phyloP scores from a whole-genome alignment of 768 basidiomycete species.

The Phylloporus sp. region DNA sequence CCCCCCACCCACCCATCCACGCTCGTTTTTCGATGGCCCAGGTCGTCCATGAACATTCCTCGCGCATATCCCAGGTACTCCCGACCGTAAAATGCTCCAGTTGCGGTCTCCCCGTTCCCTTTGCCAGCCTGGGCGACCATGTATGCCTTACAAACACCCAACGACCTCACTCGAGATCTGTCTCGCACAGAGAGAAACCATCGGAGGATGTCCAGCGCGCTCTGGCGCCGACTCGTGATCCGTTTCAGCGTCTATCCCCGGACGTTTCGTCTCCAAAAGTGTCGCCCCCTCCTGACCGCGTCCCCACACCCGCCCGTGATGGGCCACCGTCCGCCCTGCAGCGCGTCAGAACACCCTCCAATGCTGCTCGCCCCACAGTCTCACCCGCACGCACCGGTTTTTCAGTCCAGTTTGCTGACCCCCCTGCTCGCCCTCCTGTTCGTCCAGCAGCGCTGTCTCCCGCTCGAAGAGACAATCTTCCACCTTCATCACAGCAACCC shows the following conservation, averaged over 20 bases:
- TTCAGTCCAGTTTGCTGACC: constrained; percentile 11
- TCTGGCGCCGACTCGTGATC: constrained; percentile 22
- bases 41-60: constrained; percentile 14
- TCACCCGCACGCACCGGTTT: constrained; percentile 11
- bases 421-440: constrained; percentile 2
- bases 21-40: constrained; percentile 27
- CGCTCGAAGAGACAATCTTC: constrained; percentile 14
- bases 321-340: constrained; percentile 11
- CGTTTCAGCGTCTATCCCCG: constrained; percentile 26
- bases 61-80: constrained; percentile 62
- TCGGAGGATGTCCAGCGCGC: constrained; percentile 2
- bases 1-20: constrained; percentile 17
- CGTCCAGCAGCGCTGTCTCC: constrained; percentile 16
- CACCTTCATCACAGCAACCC: constrained; percentile 1
- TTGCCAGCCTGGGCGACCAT: constrained; percentile 75
- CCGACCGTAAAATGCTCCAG: constrained; percentile 84
- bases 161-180: constrained; percentile 40
- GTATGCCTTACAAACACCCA: constrained; percentile 46
- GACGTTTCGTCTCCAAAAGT: background rate
- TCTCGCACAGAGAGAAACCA: constrained; percentile 8
- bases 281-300: constrained; percentile 11
- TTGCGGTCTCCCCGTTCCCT: constrained; percentile 66
- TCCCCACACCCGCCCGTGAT: constrained; percentile 15
- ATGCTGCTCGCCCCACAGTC: constrained; percentile 1
- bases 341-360: constrained; percentile 22